A percentile compares a stretch with the other conserved stretches of the same genome.
These are phyloP conservation scores for Nadsonia starkeyi-henricii DNA, from an alignment of 1,139 yeast genomes.

Conservation along the genomic window DNA sequence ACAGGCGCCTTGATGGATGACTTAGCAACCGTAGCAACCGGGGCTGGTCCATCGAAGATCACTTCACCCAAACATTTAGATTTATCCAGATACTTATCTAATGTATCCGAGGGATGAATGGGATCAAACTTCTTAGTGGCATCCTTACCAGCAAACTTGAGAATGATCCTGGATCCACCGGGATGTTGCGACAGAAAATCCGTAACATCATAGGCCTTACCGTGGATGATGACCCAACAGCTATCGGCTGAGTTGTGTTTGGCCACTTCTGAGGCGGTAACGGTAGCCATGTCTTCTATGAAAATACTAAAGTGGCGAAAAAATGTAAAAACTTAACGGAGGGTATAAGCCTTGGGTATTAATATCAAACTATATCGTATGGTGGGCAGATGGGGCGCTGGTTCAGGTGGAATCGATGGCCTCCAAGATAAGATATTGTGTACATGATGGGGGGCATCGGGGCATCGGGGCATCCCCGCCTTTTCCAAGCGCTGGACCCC, in stretches of 20 bases:
- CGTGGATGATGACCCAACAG: conserved; percentile 82
- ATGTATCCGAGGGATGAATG: conserved; percentile 71
- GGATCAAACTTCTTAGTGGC: conserved; percentile 81
- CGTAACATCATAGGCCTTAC: conserved; percentile 73
- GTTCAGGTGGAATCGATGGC: too few relatives aligned
- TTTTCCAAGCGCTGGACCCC: too few relatives aligned
- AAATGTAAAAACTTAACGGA: too few relatives aligned
- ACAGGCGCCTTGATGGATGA: conserved; percentile 6
- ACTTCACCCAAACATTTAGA: conserved; percentile 36
- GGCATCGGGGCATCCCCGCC: too few relatives aligned
- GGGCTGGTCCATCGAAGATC: conserved; percentile 16
- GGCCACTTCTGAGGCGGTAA: conserved; percentile 39
- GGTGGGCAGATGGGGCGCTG: too few relatives aligned
- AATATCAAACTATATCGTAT: too few relatives aligned
- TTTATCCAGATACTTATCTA: conserved; percentile 37
- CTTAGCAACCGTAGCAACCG: conserved; percentile 13
- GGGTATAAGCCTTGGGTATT: too few relatives aligned
- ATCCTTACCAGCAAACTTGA: conserved; percentile 77
- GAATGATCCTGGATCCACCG: conserved; percentile 67
- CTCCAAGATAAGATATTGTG: too few relatives aligned
- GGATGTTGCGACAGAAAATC: conserved; percentile 72
- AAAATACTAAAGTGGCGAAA: too few relatives aligned
- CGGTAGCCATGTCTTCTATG: conserved; percentile 5
- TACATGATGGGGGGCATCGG: too few relatives aligned
- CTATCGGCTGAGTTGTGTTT: conserved; percentile 48